These are phyloP conservation scores for Aspergillus quadricinctus DNA, from an alignment of 2,329 filamentous ascomycete genomes.

Conservation along the genomic window DNA sequence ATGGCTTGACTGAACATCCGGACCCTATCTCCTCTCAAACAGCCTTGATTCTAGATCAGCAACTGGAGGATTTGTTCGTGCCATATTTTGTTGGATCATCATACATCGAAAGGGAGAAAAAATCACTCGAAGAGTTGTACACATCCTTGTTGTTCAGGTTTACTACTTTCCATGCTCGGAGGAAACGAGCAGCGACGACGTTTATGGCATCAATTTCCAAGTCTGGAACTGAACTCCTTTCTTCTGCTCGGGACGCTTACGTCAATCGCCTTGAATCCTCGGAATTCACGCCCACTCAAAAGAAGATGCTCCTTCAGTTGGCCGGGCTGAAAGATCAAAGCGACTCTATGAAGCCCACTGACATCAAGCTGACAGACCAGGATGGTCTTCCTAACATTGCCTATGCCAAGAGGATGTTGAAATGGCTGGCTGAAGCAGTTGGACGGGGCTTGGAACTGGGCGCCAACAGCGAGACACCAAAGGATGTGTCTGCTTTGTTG, in stretches of 20 bases:
- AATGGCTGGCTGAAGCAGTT: slow-evolving; percentile 94
- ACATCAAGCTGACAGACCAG: slow-evolving; percentile 85
- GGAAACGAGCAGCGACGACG: slow-evolving; percentile 83
- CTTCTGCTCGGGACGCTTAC: slow-evolving; percentile 85
- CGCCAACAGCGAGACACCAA: slow-evolving; percentile 80
- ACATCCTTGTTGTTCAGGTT: slow-evolving; percentile 94
- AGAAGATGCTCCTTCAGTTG: slow-evolving; percentile 82
- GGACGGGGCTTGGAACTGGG: slow-evolving; percentile 88
- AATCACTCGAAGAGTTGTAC: slow-evolving; percentile 72
- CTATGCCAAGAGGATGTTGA: slow-evolving; percentile 97
- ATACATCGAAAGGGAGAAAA: slow-evolving; percentile 62
- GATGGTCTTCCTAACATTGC: slow-evolving; percentile 77
- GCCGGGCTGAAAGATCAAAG: slow-evolving; percentile 71
- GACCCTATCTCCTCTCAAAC: slow-evolving; percentile 86
- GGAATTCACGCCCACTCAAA: slow-evolving; percentile 82
- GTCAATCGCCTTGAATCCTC: slow-evolving; percentile 83
- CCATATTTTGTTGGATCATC: slow-evolving; percentile 63
- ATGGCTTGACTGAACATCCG: slow-evolving; percentile 91
- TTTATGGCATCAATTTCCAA: slow-evolving; percentile 92
- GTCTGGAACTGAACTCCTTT: slow-evolving; percentile 80
- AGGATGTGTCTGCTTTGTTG: slow-evolving; percentile 82
- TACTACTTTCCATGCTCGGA: slow-evolving; percentile 75
- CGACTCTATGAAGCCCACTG: slow-evolving; percentile 66
- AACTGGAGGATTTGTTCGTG: slow-evolving; percentile 62
- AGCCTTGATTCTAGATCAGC: slow-evolving; percentile 64